Base-by-base conservation (phyloP, 257 asterid species). In the Striga asiatica region DNA sequence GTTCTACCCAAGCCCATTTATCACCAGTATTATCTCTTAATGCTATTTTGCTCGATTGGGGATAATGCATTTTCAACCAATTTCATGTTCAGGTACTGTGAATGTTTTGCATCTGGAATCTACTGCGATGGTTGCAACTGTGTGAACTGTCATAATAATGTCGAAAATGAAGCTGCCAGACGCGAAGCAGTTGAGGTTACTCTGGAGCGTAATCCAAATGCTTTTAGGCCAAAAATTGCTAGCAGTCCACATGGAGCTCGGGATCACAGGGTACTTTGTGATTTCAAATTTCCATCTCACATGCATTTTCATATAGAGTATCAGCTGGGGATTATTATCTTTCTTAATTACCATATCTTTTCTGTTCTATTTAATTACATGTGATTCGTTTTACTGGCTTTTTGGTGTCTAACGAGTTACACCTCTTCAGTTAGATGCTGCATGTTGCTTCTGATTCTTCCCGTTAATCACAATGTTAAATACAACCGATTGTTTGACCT, bases 41-140 rank as follows among this genome's bases (percentile, higher is more conserved):
- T 22, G 43, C 21, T 21, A 56, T 13, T 48, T 31, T 28, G 47
- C 49, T 42, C 39, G 4, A 34, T 23, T 52, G 20, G 51, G 34
- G 24, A 17, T 56, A 57, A 62, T 58, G 56, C 42, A 21, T 47
- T 19, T 60, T 45, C 56, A 28, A 46, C 25, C 59, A 41, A 51
- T 72, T 51, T 68, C 49, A 31, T 71, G 70, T 29, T 62, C 76
- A 91, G 98, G 88, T 91, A 91, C 54, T 91, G 98, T 68, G 98
- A 91, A 66, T 91, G 98, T 72, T 91, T 91, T 76, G 88, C 98
- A 42, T 84, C 98, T 59, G 98, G 96, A 43, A 73, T 79, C 50
- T 91, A 82, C 61, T 91, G 98, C 41, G 95, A 87, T 43, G 94
- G 95, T 39, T 91, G 96, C 81, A 91, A 91, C 73, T 91, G 96